Conservation (phyloP, 495 filamentous ascomycete genomes). For the Hypomontagnella submonticulosa region DNA sequence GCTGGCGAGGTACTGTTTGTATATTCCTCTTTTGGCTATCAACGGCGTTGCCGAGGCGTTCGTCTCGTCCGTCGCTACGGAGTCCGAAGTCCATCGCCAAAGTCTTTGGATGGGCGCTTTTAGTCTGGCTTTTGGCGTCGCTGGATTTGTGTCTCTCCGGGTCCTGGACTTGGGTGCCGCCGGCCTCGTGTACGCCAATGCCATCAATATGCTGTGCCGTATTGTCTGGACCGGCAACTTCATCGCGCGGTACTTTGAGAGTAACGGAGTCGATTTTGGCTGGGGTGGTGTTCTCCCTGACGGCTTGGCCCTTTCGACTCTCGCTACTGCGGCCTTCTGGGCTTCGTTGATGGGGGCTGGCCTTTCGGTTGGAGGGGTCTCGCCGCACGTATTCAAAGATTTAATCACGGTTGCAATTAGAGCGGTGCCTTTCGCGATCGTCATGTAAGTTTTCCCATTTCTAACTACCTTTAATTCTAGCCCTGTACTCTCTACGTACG, state of each 20-base stretch:
- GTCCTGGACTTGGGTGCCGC: constrained; percentile 73
- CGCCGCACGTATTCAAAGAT: constrained; percentile 54
- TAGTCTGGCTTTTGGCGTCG: constrained; percentile 73
- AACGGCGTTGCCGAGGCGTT: constrained; percentile 96
- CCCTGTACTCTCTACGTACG: constrained; percentile 22
- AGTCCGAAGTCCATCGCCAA: constrained; percentile 76
- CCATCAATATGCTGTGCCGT: constrained; percentile 83
- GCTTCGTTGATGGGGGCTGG: constrained; percentile 42
- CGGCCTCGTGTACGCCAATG: constrained; percentile 86
- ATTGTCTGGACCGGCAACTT: constrained; percentile 83
- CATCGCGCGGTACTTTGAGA: constrained; percentile 70
- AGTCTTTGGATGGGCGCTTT: constrained; percentile 84
- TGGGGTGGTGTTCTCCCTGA: constrained; percentile 39
- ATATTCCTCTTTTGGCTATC: constrained; percentile 89
- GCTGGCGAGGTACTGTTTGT: constrained; percentile 84
- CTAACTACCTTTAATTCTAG: constrained; percentile 1
- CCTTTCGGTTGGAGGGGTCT: constrained; percentile 50
- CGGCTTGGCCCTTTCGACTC: constrained; percentile 23
- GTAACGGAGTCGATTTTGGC: constrained; percentile 48
- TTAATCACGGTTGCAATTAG: constrained; percentile 62
- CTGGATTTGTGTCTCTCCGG: constrained; percentile 76
- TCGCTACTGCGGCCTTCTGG: constrained; percentile 40
- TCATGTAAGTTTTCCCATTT: constrained; percentile 66
- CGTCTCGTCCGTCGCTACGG: constrained; percentile 81
- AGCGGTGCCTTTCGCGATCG: constrained; percentile 63